Evolutionary conservation across 495 filamentous ascomycete genomes (phyloP).

Genomic region (Oleoguttula mirabilis): DNA sequence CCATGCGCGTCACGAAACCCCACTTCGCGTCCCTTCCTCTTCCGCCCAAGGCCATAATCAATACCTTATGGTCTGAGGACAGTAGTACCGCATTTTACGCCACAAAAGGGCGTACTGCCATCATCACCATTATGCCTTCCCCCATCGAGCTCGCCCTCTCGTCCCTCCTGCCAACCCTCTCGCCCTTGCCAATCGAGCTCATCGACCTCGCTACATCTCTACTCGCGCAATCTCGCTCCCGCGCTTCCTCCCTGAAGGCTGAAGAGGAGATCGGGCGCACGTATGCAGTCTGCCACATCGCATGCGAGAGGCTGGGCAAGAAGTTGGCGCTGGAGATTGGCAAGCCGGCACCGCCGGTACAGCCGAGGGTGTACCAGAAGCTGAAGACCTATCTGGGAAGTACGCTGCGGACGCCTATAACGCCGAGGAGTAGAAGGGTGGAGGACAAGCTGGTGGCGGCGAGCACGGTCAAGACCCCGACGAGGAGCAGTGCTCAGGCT

Average conservation of each 20-base stretch:
- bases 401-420: slow-evolving; percentile 38
- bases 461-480: neutral
- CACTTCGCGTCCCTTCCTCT: no score
- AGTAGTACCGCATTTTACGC: no score
- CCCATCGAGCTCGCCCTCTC: slow-evolving; percentile 2
- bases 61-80: no score
- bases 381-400: slow-evolving; percentile 70
- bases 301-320: slow-evolving; percentile 80
- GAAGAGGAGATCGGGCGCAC: slow-evolving; percentile 80
- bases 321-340: slow-evolving; percentile 74
- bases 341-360: slow-evolving; percentile 67
- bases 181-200: slow-evolving; percentile 59
- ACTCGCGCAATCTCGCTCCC: slow-evolving; percentile 73
- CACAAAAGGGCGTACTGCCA: no score
- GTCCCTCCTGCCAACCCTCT: slow-evolving; percentile 64
- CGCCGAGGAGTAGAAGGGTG: slow-evolving; percentile 17
- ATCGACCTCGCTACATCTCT: slow-evolving; percentile 65
- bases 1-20: no score
- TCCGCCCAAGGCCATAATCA: no score
- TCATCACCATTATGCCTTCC: no score
- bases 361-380: slow-evolving; percentile 71
- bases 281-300: slow-evolving; percentile 85
- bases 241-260: slow-evolving; percentile 64
- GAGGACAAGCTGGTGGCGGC: slow-evolving; percentile 1
- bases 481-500: neutral